Evolutionary conservation across 176 grass and related monocot genomes (phyloP).

Genomic region (Alopecurus myosuroides): DNA sequence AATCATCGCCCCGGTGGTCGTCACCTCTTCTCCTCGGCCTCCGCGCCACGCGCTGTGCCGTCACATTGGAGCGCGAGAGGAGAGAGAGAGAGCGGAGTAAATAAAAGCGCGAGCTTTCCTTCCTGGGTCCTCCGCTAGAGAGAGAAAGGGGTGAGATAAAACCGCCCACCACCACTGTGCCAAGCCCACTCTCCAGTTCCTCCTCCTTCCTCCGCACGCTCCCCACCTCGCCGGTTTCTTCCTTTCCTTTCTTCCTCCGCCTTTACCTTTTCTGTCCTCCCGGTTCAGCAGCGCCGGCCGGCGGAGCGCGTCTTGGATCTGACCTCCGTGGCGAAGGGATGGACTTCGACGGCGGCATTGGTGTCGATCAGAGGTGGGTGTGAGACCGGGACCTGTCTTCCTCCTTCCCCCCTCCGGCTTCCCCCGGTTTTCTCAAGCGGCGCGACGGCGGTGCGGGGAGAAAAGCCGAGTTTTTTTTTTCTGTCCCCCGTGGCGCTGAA

Average conservation of each 20-base stretch:
- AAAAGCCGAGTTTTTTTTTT: neutral
- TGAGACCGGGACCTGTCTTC: neutral
- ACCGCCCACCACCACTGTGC: conserved; percentile 6
- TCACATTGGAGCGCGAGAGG: conserved; percentile 11
- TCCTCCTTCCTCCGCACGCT: neutral
- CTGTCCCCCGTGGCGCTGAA: neutral
- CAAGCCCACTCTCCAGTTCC: neutral
- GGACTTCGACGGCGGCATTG: conserved; percentile 54
- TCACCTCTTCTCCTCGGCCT: conserved; percentile 9
- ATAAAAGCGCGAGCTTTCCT: conserved; percentile 17
- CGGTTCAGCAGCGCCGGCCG: neutral
- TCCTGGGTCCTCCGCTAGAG: conserved; percentile 7
- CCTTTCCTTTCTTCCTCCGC: neutral
- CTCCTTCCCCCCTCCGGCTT: neutral
- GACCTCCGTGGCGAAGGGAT: neutral
- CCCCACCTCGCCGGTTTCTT: neutral
- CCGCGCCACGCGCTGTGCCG: conserved; percentile 24
- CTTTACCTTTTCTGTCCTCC: neutral
- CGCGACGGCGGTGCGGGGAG: neutral
- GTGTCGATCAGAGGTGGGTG: conserved; percentile 39
- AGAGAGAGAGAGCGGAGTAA: neutral
- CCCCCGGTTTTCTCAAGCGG: neutral
- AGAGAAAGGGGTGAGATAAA: conserved; percentile 12
- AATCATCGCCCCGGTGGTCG: neutral
- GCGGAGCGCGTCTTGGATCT: neutral